phyloP scores from a whole-genome alignment of 2,329 filamentous ascomycete genomes.

The Aureobasidium sp. region DNA sequence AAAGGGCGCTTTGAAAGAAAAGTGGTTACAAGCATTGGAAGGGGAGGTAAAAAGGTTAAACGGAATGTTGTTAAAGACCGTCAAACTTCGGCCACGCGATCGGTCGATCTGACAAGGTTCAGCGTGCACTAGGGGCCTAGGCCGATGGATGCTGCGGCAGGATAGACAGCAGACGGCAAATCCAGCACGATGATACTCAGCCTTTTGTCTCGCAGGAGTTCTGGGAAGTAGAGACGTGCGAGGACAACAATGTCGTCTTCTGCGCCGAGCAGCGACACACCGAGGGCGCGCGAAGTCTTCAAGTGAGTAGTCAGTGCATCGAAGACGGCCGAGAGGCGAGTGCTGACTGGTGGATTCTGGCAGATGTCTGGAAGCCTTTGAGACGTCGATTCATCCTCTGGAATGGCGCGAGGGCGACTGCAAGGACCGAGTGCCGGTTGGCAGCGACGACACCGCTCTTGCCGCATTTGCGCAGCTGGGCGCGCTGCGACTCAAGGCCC shows the following conservation, averaged over 20 bases:
- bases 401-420: slow-evolving; percentile 16
- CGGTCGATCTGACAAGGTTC: slow-evolving; percentile 1
- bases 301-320: neutral
- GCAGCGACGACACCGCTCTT: slow-evolving; percentile 37
- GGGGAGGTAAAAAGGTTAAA: neutral
- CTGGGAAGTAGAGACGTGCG: neutral
- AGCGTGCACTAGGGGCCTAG: neutral
- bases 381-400: neutral
- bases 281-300: slow-evolving; percentile 5
- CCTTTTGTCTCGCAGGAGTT: neutral
- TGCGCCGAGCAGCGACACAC: neutral
- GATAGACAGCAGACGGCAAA: neutral
- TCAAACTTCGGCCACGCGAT: neutral
- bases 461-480: slow-evolving; percentile 45
- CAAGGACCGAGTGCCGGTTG: slow-evolving; percentile 5
- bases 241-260: neutral
- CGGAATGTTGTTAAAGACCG: neutral
- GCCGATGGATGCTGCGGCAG: neutral
- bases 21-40: too few species aligned
- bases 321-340: neutral
- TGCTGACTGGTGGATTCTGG: neutral
- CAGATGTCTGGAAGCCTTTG: slow-evolving; percentile 4
- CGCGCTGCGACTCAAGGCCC: slow-evolving; percentile 42
- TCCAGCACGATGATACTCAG: neutral
- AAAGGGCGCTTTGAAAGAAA: too few species aligned